A percentile compares a stretch with the other conserved stretches of the same genome.
Conservation (phyloP, 176 grass and related monocot genomes). For the Oryza rufipogon region DNA sequence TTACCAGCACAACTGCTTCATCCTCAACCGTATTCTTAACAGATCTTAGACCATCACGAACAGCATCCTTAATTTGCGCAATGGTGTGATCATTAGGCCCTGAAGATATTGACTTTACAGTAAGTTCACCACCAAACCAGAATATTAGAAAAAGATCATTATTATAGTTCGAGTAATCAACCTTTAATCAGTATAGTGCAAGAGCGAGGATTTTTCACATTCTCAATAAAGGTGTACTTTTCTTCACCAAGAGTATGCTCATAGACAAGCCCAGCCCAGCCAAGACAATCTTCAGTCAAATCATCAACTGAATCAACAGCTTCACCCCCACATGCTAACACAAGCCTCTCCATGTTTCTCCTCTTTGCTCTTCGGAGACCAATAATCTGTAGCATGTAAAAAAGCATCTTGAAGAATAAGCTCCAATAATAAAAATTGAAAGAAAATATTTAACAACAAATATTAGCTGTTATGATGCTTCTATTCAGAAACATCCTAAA, state of each 20-base stretch:
- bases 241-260: conserved; percentile 97
- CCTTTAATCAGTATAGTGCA: conserved; percentile 99
- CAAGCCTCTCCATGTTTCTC: conserved; percentile 98
- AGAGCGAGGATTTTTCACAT: conserved; percentile 90
- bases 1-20: conserved; percentile 89
- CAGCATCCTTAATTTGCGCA: conserved; percentile 97
- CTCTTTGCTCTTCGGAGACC: conserved; percentile 92
- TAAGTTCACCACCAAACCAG: conserved; percentile 9
- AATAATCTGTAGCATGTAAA: conserved; percentile 71
- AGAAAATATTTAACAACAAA: background rate
- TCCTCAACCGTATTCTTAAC: conserved; percentile 97
- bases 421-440: background rate
- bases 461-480: background rate
- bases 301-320: conserved; percentile 95
- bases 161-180: conserved; percentile 39
- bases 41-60: conserved; percentile 88
- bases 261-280: conserved; percentile 96
- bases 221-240: conserved; percentile 96
- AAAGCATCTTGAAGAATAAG: conserved; percentile 4
- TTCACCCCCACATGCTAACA: conserved; percentile 87
- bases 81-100: conserved; percentile 99
- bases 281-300: conserved; percentile 86
- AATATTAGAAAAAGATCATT: conserved; percentile 21
- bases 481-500: background rate
- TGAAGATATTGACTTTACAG: conserved; percentile 41